A percentile compares a stretch with the other conserved stretches of the same genome.
Evolutionary conservation across 306 rosid genomes (phyloP).

Genomic region (Acacia crassicarpa): DNA sequence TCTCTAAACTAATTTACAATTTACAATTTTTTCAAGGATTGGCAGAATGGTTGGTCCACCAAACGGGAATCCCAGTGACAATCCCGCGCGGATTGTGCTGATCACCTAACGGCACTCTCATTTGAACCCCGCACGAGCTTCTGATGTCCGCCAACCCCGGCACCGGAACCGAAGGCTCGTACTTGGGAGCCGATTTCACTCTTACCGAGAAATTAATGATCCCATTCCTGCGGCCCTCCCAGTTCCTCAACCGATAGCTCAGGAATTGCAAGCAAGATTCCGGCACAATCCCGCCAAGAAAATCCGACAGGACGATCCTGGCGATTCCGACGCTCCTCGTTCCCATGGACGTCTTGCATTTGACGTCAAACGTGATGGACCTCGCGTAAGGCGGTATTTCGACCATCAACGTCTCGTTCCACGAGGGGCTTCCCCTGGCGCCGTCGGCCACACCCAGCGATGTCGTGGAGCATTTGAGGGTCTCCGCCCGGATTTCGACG

Average conservation of each 20-base stretch:
- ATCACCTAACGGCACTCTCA: neutral
- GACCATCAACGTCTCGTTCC: slow-evolving; percentile 50
- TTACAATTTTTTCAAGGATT: neutral
- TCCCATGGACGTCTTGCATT: slow-evolving; percentile 36
- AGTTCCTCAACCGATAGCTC: slow-evolving; percentile 63
- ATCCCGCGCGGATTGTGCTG: neutral
- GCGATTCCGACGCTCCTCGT: slow-evolving; percentile 40
- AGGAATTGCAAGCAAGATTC: slow-evolving; percentile 44
- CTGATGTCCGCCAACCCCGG: neutral
- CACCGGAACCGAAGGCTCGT: neutral
- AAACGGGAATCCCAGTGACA: slow-evolving; percentile 20
- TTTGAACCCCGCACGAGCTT: slow-evolving; percentile 17
- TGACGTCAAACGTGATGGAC: slow-evolving; percentile 47
- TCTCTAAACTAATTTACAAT: neutral
- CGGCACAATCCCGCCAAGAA: slow-evolving; percentile 37
- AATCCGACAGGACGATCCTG: slow-evolving; percentile 33
- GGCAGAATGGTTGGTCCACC: neutral
- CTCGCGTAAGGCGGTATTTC: slow-evolving; percentile 43
- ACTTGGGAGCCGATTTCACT: slow-evolving; percentile 14
- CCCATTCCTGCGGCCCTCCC: slow-evolving; percentile 55
- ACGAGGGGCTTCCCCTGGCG: slow-evolving; percentile 24
- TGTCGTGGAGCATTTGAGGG: slow-evolving; percentile 29
- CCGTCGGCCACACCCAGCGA: slow-evolving; percentile 22
- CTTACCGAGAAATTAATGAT: slow-evolving; percentile 61
- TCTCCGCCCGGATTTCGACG: slow-evolving; percentile 44